phyloP scores from a whole-genome alignment of 2,329 filamentous ascomycete species.

The Cladosporium sp. region DNA sequence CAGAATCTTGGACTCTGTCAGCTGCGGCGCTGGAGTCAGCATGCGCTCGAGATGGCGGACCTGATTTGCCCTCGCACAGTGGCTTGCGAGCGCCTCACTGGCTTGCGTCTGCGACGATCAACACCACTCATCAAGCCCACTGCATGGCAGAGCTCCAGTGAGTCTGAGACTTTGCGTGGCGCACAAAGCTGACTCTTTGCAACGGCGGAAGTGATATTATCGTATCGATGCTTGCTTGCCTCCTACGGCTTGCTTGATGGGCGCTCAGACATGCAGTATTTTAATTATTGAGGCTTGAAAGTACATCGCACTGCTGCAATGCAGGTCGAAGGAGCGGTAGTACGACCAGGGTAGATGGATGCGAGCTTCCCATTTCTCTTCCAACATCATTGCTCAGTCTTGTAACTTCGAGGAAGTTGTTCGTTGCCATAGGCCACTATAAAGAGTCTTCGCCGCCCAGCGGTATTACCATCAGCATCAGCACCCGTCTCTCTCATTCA shows the following conservation, averaged over 20 bases:
- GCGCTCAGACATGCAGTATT: not conserved
- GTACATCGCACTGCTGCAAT: not conserved
- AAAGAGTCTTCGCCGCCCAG: not conserved
- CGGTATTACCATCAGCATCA: not conserved
- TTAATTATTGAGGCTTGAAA: not conserved
- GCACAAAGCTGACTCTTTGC: not conserved
- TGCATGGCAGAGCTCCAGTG: not conserved
- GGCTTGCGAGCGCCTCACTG: not conserved
- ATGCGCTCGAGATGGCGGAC: not conserved
- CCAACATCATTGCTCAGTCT: not conserved
- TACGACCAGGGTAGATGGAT: not conserved
- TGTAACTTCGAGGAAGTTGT: not conserved
- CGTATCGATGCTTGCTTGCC: not conserved
- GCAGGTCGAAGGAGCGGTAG: not conserved
- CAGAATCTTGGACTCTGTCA: not conserved
- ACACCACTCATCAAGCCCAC: not conserved
- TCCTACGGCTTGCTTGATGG: not conserved
- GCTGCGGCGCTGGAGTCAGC: constrained; percentile 4
- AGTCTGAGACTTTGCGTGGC: not conserved
- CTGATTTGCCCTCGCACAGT: not conserved
- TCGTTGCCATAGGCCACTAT: not conserved
- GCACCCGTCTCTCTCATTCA: not conserved
- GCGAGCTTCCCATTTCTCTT: not conserved
- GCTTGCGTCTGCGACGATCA: constrained; percentile 1
- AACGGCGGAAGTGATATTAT: not conserved